Evolutionary conservation across 177 flowering plant species (phyloP), one percentile per base, ranked within the genome.

Genomic region (Vitis hybrid): DNA sequence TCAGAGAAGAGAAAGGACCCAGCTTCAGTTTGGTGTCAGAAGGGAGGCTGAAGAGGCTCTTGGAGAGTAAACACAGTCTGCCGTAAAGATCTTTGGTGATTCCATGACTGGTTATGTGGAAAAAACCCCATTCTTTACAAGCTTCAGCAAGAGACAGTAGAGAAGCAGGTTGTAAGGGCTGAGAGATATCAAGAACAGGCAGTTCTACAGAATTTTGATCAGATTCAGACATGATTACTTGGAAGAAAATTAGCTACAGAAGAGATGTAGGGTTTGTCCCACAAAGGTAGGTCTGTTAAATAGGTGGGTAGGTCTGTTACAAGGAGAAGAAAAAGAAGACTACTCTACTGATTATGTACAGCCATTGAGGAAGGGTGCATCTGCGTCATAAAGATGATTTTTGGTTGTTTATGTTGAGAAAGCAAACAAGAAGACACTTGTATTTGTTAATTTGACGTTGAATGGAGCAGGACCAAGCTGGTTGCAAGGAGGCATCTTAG

Each of bases 101-200:
- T 18, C 96, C 97, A 81, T 94, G 98, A 68, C 87, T 89, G 76
- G 77, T 82, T 72, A 94, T 85, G 72, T 84, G 87, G 66, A 94
- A 94, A 77, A 92, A 94, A 5, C 97, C 97, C 97, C 94, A 92
- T 72, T 88, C 85, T 72, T 76, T 80, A 77, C 91, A 90, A 52
- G 92, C 91, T 68, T 73, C 69, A 51, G 80, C 72, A 19, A 93
- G 88, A 48, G 86, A 86, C 14, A 91, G 72, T 5, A 88, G 79
- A 62, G 79, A 62, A 32, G 90, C 78, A 9, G 84, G 75, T 2
- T 70, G 45, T 48, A 80, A 51, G 3, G 93, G 88, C 75, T 85
- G 77, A 67, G 92, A 88, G 17, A 92, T 73, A 75, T 92, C 95
- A 12, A 92, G 71, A 23, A 83, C 72, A 68, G 92, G 93, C 65